Evolutionary conservation across 139 green algal species (phyloP), one percentile per base, ranked within the genome.

Genomic region (Chlamydomonas applanata): DNA sequence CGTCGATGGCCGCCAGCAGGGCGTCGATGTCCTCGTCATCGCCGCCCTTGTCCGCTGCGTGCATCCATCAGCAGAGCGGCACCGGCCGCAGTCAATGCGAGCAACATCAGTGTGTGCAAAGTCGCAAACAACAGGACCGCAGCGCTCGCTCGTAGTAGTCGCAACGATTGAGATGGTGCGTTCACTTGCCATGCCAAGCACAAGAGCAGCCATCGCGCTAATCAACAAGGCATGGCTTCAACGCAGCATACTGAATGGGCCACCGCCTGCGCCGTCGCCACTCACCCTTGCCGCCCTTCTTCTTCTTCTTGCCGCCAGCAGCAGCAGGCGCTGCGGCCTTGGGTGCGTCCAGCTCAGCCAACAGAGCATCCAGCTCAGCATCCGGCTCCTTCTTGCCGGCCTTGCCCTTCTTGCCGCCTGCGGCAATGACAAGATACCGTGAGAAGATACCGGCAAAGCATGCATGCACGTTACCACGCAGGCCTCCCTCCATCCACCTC

Each of bases 1-100:
- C 90, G 49, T 93, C 87, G 4, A 94, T 71, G 70, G 89, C 72
- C 9, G 89, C 91, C 30, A 94, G 79, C 72, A 93, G 73, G 0
- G 86, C 85, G 69, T 93, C 91, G 32, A 94, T 78, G 62, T 92
- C 89, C 24, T 89, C 86, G 7, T 93, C 88, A 17, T 90, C 86
- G 24, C 60, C 71, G 1, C 79, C 77, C 33, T 69, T 49, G 40
- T 49, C 40, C 7, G 40, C 81, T 52, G 40, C 57, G 53, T 5
- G 22, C 24, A 54, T 30, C 62, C 34, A 22, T 25, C 62, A 69
- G 5, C 17, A 17, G 53, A 11, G 54, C 54, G 24, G 11, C 13
- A 62, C 54, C n/a, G n/a, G n/a, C n/a, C n/a, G n/a, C n/a, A n/a
- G n/a, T n/a, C n/a, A n/a, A n/a, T n/a, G n/a, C n/a, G n/a, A n/a